phyloP scores from a whole-genome alignment of 148 eudicot species.

The Suaeda aralocaspica region DNA sequence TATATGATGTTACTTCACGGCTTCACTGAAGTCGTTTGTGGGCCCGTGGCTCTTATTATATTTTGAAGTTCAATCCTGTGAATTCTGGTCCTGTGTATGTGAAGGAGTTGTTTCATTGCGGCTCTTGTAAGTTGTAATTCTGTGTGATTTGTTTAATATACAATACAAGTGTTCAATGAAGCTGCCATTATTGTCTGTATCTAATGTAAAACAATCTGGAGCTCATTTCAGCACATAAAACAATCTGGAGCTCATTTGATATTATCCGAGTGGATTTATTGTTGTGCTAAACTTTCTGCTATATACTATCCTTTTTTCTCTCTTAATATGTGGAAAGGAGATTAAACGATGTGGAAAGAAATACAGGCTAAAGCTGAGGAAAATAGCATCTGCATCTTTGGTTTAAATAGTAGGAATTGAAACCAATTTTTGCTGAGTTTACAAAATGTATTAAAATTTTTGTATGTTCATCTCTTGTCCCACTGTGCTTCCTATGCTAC shows the following conservation, averaged over 20 bases:
- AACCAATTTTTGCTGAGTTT: background rate
- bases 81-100: conserved; percentile 13
- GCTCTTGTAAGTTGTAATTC: conserved; percentile 5
- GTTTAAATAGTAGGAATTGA: background rate
- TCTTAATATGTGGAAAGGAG: background rate
- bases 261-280: background rate
- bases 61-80: conserved; percentile 1
- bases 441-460: no score
- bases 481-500: background rate
- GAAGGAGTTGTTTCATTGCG: conserved; percentile 16
- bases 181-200: conserved; percentile 13
- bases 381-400: background rate
- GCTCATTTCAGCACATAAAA: no score
- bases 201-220: background rate
- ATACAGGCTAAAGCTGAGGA: background rate
- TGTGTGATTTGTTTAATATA: conserved; percentile 2
- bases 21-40: background rate
- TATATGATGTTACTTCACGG: background rate
- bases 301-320: background rate
- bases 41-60: background rate
- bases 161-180: conserved; percentile 9
- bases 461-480: no score
- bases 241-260: background rate
- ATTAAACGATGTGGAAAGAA: background rate
- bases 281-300: background rate